phyloP scores from a whole-genome alignment of 2,329 filamentous ascomycete genomes.

The Botryotinia globosa region DNA sequence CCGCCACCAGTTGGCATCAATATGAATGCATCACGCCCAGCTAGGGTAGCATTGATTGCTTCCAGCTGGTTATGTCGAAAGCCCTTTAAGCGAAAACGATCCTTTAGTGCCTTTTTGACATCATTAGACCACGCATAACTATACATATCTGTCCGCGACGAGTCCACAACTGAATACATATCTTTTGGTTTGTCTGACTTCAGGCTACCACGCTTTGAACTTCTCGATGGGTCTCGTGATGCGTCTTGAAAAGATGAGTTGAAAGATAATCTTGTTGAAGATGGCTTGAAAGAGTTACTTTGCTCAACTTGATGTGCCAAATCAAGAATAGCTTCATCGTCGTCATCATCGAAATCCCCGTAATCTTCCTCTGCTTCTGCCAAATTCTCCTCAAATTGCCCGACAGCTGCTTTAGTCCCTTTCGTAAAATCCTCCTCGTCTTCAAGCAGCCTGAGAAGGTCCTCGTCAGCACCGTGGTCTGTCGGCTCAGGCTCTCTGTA shows the following conservation, averaged over 20 bases:
- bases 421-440: conserved; percentile 30
- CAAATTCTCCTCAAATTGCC: conserved; percentile 19
- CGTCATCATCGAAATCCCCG: conserved; percentile 38
- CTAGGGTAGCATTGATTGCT: conserved; percentile 89
- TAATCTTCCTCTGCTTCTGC: conserved; percentile 31
- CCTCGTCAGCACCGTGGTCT: conserved; percentile 32
- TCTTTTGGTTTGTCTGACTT: conserved; percentile 24
- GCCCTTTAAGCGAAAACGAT: conserved; percentile 78
- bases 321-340: conserved; percentile 41
- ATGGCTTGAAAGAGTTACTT: conserved; percentile 31
- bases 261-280: conserved; percentile 29
- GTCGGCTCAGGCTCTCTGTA: conserved; percentile 25
- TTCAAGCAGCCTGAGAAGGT: conserved; percentile 29
- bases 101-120: conserved; percentile 74
- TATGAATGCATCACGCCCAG: conserved; percentile 86
- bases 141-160: conserved; percentile 52
- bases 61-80: conserved; percentile 92
- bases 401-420: conserved; percentile 10
- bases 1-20: conserved; percentile 97
- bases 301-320: conserved; percentile 45
- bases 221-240: conserved; percentile 26
- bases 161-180: conserved; percentile 37
- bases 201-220: conserved; percentile 20
- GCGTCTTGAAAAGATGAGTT: conserved; percentile 23
- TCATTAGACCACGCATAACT: conserved; percentile 80